Conservation (phyloP, 768 basidiomycete species). For the Macrolepiota dolichaula region DNA sequence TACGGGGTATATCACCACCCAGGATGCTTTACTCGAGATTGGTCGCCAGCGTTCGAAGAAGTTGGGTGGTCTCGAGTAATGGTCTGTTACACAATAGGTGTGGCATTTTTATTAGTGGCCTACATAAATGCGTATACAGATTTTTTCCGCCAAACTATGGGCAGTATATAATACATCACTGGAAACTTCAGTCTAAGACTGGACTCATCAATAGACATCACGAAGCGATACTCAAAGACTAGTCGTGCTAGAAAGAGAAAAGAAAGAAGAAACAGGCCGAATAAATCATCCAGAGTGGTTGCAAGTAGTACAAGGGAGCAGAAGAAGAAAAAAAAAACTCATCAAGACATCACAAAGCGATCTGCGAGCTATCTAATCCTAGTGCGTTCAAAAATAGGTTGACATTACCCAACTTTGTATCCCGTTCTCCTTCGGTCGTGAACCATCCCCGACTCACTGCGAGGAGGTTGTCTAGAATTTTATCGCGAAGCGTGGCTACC, state of each 20-base stretch:
- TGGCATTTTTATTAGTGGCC: neutral
- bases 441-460: conserved; percentile 76
- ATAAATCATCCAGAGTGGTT: neutral
- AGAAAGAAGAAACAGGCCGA: neutral
- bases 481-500: conserved; percentile 84
- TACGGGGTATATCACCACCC: too few species aligned
- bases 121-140: neutral
- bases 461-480: conserved; percentile 87
- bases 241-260: neutral
- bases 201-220: neutral
- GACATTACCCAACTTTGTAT: conserved; percentile 84
- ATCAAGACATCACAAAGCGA: conserved; percentile 42
- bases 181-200: neutral
- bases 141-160: neutral
- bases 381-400: conserved; percentile 87
- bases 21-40: too few species aligned
- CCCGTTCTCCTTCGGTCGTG: conserved; percentile 67
- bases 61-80: too few species aligned
- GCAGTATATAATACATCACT: neutral
- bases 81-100: too few species aligned
- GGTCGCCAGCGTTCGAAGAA: too few species aligned
- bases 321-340: neutral
- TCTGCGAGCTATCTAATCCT: conserved; percentile 67
- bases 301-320: neutral
- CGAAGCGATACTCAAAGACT: neutral